phyloP scores from a whole-genome alignment of 768 basidiomycete species.

The Termitomyces sp. region DNA sequence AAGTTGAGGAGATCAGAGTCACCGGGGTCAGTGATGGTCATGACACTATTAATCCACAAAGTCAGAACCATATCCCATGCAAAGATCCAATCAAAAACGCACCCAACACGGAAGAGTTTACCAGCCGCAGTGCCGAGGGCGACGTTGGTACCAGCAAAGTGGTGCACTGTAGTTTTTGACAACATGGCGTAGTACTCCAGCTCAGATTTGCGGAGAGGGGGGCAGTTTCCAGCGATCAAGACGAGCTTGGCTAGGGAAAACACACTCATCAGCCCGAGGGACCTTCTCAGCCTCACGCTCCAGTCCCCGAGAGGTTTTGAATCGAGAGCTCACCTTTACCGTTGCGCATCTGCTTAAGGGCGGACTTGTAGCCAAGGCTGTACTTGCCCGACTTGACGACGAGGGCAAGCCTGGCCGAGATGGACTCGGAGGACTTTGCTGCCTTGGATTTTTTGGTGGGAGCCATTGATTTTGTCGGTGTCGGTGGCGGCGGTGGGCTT shows the following conservation, averaged over 20 bases:
- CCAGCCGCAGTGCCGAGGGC: slow-evolving; percentile 98
- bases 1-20: slow-evolving; percentile 94
- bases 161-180: slow-evolving; percentile 98
- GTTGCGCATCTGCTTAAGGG: slow-evolving; percentile 95
- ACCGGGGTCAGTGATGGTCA: slow-evolving; percentile 94
- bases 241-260: slow-evolving; percentile 86
- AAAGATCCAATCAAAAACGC: slow-evolving; percentile 13
- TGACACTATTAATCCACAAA: slow-evolving; percentile 57
- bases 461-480: slow-evolving; percentile 61
- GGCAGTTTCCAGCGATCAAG: slow-evolving; percentile 98
- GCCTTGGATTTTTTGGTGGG: slow-evolving; percentile 95
- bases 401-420: slow-evolving; percentile 87
- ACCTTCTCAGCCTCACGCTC: slow-evolving; percentile 99
- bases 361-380: slow-evolving; percentile 95
- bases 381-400: slow-evolving; percentile 99
- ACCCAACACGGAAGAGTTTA: slow-evolving; percentile 99
- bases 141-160: slow-evolving; percentile 97
- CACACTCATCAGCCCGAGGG: slow-evolving; percentile 67
- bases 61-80: slow-evolving; percentile 19
- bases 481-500: slow-evolving; percentile 20
- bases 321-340: slow-evolving; percentile 81
- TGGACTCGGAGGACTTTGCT: slow-evolving; percentile 90
- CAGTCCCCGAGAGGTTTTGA: slow-evolving; percentile 78
- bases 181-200: slow-evolving; percentile 99
- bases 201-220: slow-evolving; percentile 98